Conservation (phyloP, 1,139 yeast genomes). For the Trichomonascaceae sp. region DNA sequence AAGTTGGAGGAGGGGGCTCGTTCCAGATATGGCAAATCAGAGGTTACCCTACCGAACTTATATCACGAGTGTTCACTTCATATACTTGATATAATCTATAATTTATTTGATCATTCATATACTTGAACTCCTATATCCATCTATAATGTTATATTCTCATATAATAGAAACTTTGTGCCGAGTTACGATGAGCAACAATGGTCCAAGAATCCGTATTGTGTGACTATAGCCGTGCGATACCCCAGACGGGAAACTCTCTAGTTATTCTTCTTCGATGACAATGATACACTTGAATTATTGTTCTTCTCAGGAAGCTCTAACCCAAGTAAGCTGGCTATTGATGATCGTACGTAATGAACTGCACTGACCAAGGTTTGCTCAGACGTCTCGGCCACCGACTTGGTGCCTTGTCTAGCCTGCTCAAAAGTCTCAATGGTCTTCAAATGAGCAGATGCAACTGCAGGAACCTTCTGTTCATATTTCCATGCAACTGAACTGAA, state of each 20-base stretch:
- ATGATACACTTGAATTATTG: not conserved
- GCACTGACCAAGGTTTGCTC: conserved; percentile 35
- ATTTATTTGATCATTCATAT: too few relatives aligned
- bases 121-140: not conserved
- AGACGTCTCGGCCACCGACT: conserved; percentile 35
- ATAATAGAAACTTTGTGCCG: not conserved
- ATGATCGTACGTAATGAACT: conserved; percentile 42
- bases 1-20: not conserved
- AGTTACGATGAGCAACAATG: not conserved
- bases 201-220: too few relatives aligned
- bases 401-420: conserved; percentile 41
- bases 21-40: not conserved
- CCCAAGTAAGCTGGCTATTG: conserved; percentile 59
- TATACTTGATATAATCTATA: too few relatives aligned
- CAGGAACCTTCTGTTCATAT: conserved; percentile 63
- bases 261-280: conserved; percentile 9
- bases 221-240: not conserved
- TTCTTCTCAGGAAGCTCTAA: conserved; percentile 55
- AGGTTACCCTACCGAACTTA: not conserved
- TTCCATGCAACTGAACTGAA: conserved; percentile 57
- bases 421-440: conserved; percentile 43
- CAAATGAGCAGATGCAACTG: conserved; percentile 60
- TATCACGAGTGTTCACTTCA: too few relatives aligned
- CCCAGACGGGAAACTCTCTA: not conserved
- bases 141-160: not conserved